A percentile compares a stretch with the other conserved stretches of the same genome.
These are phyloP conservation scores for Calonectria pteridis DNA, from an alignment of 2,329 filamentous ascomycete genomes.

Conservation along the genomic window DNA sequence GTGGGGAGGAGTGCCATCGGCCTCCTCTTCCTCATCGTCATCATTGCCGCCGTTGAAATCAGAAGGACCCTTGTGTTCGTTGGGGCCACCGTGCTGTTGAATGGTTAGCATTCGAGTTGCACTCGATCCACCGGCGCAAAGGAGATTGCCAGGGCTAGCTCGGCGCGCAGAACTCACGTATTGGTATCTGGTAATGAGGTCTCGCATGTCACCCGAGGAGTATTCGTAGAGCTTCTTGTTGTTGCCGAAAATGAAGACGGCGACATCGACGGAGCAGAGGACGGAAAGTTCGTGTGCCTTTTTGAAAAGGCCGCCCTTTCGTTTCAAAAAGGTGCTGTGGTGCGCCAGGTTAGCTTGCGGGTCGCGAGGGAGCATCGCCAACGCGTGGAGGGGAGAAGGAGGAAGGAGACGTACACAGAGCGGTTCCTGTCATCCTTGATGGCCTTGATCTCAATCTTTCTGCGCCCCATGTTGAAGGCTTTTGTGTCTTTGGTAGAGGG, in stretches of 20 bases:
- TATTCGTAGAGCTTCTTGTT: conserved; percentile 99
- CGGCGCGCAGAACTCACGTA: conserved; percentile 74
- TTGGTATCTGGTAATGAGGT: conserved; percentile 88
- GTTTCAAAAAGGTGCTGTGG: conserved; percentile 92
- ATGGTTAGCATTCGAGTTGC: conserved; percentile 11
- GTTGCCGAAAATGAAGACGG: conserved; percentile 97
- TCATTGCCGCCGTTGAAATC: conserved; percentile 92
- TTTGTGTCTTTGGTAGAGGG: conserved; percentile 30
- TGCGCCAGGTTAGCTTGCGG: conserved; percentile 36
- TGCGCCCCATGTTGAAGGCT: conserved; percentile 80
- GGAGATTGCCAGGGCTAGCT: neutral
- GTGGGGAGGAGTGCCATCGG: conserved; percentile 77
- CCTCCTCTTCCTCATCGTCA: conserved; percentile 84
- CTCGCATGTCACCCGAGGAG: conserved; percentile 92
- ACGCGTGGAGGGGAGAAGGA: neutral
- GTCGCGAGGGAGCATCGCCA: conserved; percentile 7
- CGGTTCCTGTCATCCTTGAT: conserved; percentile 99
- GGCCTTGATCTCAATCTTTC: conserved; percentile 99
- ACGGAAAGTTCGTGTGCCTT: conserved; percentile 99
- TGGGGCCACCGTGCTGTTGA: conserved; percentile 85
- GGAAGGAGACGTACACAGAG: conserved; percentile 82
- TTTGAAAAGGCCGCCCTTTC: conserved; percentile 98
- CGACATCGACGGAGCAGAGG: conserved; percentile 97
- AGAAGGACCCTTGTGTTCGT: conserved; percentile 94
- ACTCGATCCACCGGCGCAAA: conserved; percentile 15